Base-by-base conservation (phyloP, 2,329 filamentous ascomycete genomes). In the Chaetomium strumarium region DNA sequence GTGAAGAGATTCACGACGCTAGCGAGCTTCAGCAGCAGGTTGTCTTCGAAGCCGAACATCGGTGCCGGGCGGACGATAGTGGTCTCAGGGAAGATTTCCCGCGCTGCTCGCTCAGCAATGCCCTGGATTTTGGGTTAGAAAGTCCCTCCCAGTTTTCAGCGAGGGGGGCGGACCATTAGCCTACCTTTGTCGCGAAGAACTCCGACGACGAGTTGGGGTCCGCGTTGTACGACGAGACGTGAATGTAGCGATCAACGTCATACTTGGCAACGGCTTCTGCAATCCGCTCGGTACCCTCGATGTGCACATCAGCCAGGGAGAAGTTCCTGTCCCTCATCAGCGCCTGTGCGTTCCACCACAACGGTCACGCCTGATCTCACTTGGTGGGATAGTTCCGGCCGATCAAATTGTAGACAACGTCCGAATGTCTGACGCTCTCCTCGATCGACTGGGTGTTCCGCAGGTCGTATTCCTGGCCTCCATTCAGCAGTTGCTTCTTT, bases 311-410 rank as follows among this genome's bases (percentile, higher is more conserved):
- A 63, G 89, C 86, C 56, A 96, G 78, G 52, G 86, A 83, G 72
- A 96, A 99, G 78, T 99, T 99, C 79, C 87, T 91, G 9, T 20
- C 43, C 5, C n/a, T n/a, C n/a, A 59, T 75, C 61, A 75, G 66
- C 60, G 49, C 44, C 37, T 38, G 13, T 11, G 6, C 36, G 14
- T 14, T 14, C 20, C n/a, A n/a, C 9, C 10, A 12, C 11, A 34
- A 34, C 11, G 11, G 1, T 10, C 20, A 0, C 5, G 2, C 45
- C n/a, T 20, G n/a, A 14, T 20, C 79, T 64, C 75, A 90, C 88
- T 99, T 99, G 63, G 93, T 99, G 59, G 92, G 88, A 70, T 97
- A 97, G 70, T 92, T 87, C 58, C 92, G 87, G 60, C 93, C 93
- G 66, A 96, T 80, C 63, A 99, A 77, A 73, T 99, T 99, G 78